Base-by-base conservation (phyloP, 2,329 filamentous ascomycete genomes). In the Ophiostoma perfectum region DNA sequence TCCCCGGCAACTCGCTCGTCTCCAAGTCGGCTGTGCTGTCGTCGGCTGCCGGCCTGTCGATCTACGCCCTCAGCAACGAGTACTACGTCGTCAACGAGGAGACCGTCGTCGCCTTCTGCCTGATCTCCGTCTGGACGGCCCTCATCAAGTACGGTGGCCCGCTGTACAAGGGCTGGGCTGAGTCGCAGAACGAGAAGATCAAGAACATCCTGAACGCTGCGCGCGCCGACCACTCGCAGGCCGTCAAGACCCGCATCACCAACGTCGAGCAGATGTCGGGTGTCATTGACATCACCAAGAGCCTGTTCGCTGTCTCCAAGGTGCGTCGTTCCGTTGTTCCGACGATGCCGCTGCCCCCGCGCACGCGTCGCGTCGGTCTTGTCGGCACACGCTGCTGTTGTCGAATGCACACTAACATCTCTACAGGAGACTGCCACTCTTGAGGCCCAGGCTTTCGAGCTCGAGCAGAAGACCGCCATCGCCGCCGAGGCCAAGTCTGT, bases 61-160 rank as follows among this genome's bases (percentile, higher is more conserved):
- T 96, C 80, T 96, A 95, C 79, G 95, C 93, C 77, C 93, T 99
- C 83, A 96, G 91, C 89, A 99, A 96, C 84, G 95, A 99, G 88
- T 93, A 98, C 85, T 98, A 97, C 83, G 93, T 99, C 79, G 86
- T 99, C 82, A 99, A 99, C 84, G 95, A 99, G 86, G 95, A 99
- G 86, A 91, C 93, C 72, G 91, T 99, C 78, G 91, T 96, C 78
- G 91, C 92, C 74, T 87, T 99, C 83, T 95, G 91, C 80, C 86
- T 99, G 76, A 84, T 98, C 78, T 92, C 90, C 79, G 91, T 98
- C 78, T 99, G 96, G 90, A 90, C 85, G 77, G 92, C 89, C 72
- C 86, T 97, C 76, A 94, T 92, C 83, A 95, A 96, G 82, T 97
- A 92, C 80, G 93, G 91, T 77, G 95, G 94, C 68, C 95, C 95